Conservation (phyloP, 2,329 filamentous ascomycete genomes). For the Ceratocystiopsis brevicomis region DNA sequence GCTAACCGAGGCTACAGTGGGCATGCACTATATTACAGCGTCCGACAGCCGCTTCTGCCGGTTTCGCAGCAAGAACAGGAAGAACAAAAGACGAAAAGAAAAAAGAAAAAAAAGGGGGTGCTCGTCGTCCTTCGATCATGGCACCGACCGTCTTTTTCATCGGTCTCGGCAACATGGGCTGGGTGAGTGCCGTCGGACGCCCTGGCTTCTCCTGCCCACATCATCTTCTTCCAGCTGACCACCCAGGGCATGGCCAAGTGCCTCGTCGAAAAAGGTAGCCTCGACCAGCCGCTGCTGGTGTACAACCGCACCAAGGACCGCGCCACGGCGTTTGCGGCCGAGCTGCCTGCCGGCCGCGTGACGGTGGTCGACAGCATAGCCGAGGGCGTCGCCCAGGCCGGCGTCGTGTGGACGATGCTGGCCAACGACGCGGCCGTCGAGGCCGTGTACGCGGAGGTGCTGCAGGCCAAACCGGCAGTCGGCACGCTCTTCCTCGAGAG, state of each 20-base stretch:
- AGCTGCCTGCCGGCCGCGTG: constrained; percentile 41
- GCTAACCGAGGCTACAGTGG: no score
- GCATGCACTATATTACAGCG: no score
- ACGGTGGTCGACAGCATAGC: constrained; percentile 43
- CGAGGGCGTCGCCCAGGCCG: constrained; percentile 47
- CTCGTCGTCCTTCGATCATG: constrained; percentile 23
- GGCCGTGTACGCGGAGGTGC: constrained; percentile 44
- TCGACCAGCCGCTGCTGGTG: constrained; percentile 47
- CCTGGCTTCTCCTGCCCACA: no score
- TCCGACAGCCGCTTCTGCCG: no score
- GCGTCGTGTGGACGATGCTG: constrained; percentile 69
- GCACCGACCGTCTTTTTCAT: constrained; percentile 53
- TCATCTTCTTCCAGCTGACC: neutral
- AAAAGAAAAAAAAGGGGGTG: no score
- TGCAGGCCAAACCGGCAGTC: constrained; percentile 27
- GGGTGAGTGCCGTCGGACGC: constrained; percentile 29
- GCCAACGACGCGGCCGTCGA: constrained; percentile 72
- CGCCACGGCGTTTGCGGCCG: constrained; percentile 41
- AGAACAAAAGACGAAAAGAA: no score
- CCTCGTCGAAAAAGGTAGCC: constrained; percentile 55
- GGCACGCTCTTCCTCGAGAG: constrained; percentile 74
- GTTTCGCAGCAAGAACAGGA: no score
- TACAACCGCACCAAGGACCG: constrained; percentile 61
- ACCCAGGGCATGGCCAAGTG: constrained; percentile 66
- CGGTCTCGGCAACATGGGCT: constrained; percentile 75